Base-by-base conservation (phyloP, 345 rosid genomes). In the Lenwebbia sp. region DNA sequence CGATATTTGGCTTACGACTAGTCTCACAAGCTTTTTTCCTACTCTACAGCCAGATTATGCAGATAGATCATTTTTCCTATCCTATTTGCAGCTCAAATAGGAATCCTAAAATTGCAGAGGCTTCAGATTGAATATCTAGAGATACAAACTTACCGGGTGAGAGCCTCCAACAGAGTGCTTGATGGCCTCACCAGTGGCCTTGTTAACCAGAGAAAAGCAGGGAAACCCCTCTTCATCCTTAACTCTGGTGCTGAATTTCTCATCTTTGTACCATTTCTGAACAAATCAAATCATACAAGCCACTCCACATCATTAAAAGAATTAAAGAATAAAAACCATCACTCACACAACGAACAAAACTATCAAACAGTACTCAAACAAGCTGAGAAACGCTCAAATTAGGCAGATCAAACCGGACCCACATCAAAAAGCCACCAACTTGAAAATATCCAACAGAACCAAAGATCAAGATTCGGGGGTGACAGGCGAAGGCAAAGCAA, bases 251-350 rank as follows among this genome's bases (percentile, higher is more conserved):
- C 96, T 94, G 90, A 85, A 94, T 89, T 92, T 97, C 93, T 96
- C 96, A 83, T 94, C 98, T 91, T 94, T 97, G 90, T 87, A 94
- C 99, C 99, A 97, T 86, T 92, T 92, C 99, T 97, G 86, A 85
- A 88, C 75, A 83, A 85, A 84, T 53, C 40, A 84, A 54, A 44
- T 84, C 54, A 40, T 57, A 54, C 82, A 76, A 53, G 22, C 85
- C 74, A 83, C 75, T 17, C 76, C 87, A 52, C 86, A 85, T 70
- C 30, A 78, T 13, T 51, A 65, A 49, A 14, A 49, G 82, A 47
- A 19, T 10, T 37, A 56, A 13, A 22, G 25, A 41, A 40, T 2
- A 49, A 33, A 78, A 85, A 53, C n/a, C 49, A 23, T 50, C 7
- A 3, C 10, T 33, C 75, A 22, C 54, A 0, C 52, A 23, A 41